These are phyloP conservation scores for Chalciporus piperatus DNA, from an alignment of 768 basidiomycete genomes.

Conservation along the genomic window DNA sequence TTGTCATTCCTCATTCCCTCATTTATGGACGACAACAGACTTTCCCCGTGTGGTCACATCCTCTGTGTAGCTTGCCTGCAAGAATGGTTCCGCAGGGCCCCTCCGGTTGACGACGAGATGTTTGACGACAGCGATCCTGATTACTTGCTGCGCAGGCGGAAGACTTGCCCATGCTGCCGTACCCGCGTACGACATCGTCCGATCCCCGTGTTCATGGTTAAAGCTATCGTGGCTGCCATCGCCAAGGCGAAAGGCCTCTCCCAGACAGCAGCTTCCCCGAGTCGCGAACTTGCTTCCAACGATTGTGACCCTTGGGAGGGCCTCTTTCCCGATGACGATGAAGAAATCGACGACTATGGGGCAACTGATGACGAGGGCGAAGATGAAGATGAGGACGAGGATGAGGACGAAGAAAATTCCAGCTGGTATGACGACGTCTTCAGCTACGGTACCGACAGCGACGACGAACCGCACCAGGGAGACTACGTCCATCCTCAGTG, in stretches of 20 bases:
- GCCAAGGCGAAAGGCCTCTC: conserved; percentile 38
- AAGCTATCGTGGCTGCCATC: conserved; percentile 52
- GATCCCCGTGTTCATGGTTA: conserved; percentile 67
- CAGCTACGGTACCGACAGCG: conserved; percentile 35
- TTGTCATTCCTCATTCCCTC: neutral
- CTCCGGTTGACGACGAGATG: conserved; percentile 46
- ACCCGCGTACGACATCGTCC: conserved; percentile 55
- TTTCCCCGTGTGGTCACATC: conserved; percentile 78
- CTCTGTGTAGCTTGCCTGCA: conserved; percentile 70
- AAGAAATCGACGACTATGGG: conserved; percentile 38
- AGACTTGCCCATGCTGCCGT: conserved; percentile 75
- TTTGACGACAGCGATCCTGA: conserved; percentile 37
- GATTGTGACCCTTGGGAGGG: conserved; percentile 70
- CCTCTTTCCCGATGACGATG: conserved; percentile 52
- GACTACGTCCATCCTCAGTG: conserved; percentile 48
- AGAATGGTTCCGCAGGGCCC: conserved; percentile 75
- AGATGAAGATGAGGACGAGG: conserved; percentile 28
- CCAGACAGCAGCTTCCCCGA: conserved; percentile 15
- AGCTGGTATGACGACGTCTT: conserved; percentile 33
- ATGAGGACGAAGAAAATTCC: conserved; percentile 30
- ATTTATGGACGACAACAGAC: conserved; percentile 35
- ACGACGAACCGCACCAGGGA: conserved; percentile 38
- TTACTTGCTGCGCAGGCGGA: conserved; percentile 55
- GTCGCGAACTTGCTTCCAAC: conserved; percentile 30
- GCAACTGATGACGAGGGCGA: conserved; percentile 23